These are phyloP conservation scores for Brettanomyces bruxellensis DNA, from an alignment of 805 yeast genomes.

Conservation along the genomic window DNA sequence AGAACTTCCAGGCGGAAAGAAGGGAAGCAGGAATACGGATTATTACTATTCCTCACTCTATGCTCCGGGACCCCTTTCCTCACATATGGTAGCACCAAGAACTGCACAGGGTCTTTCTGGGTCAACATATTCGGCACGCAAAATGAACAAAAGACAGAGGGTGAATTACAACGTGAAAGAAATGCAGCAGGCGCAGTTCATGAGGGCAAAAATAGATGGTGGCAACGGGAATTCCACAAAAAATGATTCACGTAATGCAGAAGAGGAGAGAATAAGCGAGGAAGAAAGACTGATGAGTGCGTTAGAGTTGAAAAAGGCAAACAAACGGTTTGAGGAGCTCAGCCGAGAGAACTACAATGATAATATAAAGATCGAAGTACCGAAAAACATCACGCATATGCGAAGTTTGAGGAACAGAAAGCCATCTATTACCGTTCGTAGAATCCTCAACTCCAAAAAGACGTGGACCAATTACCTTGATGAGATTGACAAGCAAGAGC, in stretches of 20 bases:
- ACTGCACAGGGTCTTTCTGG: not conserved
- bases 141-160: conserved; percentile 19
- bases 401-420: conserved; percentile 11
- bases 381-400: conserved; percentile 19
- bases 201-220: conserved; percentile 10
- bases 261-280: conserved; percentile 5
- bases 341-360: conserved; percentile 37
- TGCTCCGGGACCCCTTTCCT: conserved; percentile 8
- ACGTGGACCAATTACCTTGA: conserved; percentile 32
- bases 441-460: conserved; percentile 31
- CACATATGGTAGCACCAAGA: not conserved
- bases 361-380: conserved; percentile 27
- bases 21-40: conserved; percentile 16
- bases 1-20: conserved; percentile 20
- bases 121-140: not conserved
- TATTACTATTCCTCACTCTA: conserved; percentile 21
- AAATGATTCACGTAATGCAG: conserved; percentile 6
- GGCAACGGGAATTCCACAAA: conserved; percentile 11
- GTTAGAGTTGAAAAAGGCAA: conserved; percentile 27
- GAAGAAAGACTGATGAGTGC: conserved; percentile 7
- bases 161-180: conserved; percentile 27
- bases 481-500: conserved; percentile 31
- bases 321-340: conserved; percentile 31
- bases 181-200: conserved; percentile 21
- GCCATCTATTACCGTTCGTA: conserved; percentile 27